phyloP scores from a whole-genome alignment of 2,329 filamentous ascomycete genomes.

The Fusarium sp. region DNA sequence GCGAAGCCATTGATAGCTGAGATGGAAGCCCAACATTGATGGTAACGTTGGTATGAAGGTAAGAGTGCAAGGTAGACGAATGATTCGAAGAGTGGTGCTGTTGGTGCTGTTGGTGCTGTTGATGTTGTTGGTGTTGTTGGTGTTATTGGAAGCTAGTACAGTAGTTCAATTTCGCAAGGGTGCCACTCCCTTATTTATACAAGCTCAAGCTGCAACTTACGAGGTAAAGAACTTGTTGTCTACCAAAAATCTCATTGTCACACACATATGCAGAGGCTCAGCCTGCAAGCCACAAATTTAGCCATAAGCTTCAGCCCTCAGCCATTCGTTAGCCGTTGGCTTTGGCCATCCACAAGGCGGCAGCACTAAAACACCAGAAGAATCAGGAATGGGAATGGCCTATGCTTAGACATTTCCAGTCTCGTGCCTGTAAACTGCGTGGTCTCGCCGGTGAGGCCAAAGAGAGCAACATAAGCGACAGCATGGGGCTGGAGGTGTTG shows the following conservation, averaged over 20 bases:
- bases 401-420: not conserved
- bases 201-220: not conserved
- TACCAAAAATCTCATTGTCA: constrained; percentile 4
- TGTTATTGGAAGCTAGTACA: not conserved
- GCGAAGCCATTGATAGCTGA: constrained; percentile 42
- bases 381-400: constrained; percentile 11
- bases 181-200: constrained; percentile 15
- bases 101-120: not conserved
- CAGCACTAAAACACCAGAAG: not conserved
- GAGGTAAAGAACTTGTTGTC: not conserved
- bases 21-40: constrained; percentile 42
- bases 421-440: not conserved
- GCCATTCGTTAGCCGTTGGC: constrained; percentile 16
- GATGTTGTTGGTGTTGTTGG: not conserved
- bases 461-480: not conserved
- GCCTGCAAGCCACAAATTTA: constrained; percentile 24
- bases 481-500: not conserved
- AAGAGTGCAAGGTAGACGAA: not conserved
- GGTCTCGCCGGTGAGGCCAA: not conserved
- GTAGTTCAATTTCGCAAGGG: not conserved
- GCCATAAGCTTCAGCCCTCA: constrained; percentile 20
- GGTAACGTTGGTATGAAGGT: not conserved
- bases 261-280: constrained; percentile 15
- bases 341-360: constrained; percentile 5
- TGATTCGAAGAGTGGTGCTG: not conserved